phyloP scores from a whole-genome alignment of 345 rosid genomes.

The Lenwebbia sp. region DNA sequence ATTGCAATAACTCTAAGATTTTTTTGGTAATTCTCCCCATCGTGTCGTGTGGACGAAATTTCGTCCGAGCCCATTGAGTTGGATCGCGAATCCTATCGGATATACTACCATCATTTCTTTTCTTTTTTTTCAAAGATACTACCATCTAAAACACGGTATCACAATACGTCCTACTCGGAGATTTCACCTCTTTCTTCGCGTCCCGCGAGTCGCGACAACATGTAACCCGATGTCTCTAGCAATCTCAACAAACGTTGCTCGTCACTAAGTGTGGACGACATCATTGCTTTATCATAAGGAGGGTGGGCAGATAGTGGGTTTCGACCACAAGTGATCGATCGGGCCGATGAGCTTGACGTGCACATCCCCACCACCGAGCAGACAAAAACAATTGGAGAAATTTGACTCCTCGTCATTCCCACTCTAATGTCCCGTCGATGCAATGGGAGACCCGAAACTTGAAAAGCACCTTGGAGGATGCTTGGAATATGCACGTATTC shows the following conservation, averaged over 20 bases:
- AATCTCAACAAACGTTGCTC: no score
- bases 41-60: not conserved
- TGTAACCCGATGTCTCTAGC: no score
- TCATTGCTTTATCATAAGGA: not conserved
- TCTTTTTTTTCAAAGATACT: no score
- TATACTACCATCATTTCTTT: not conserved
- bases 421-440: not conserved
- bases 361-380: not conserved
- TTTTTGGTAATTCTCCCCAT: no score
- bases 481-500: not conserved
- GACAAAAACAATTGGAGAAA: not conserved
- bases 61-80: not conserved
- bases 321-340: not conserved
- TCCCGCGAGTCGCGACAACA: not conserved
- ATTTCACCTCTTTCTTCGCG: not conserved
- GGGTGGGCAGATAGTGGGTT: not conserved
- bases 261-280: not conserved
- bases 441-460: not conserved
- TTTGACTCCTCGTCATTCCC: not conserved
- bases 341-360: not conserved
- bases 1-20: no score
- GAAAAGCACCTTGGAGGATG: not conserved
- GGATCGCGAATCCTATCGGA: not conserved
- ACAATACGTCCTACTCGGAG: not conserved
- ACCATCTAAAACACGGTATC: not conserved